Evolutionary conservation across 2,329 filamentous ascomycete genomes (phyloP).

Genomic region (Neonectria sp.): DNA sequence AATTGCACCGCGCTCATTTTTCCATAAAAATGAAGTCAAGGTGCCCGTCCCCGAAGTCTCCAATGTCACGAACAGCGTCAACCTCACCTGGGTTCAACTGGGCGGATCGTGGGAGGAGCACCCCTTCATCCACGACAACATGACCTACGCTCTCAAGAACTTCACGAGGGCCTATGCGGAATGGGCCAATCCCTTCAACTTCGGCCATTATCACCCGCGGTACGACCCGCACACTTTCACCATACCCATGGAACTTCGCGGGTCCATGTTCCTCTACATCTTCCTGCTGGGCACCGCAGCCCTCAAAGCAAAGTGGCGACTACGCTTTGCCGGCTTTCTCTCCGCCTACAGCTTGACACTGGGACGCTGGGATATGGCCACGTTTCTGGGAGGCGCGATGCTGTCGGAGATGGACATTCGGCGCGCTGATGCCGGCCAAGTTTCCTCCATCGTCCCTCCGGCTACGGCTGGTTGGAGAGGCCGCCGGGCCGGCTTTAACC

Average conservation of each 20-base stretch:
- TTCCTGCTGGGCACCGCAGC: slow-evolving; percentile 57
- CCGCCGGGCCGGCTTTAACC: slow-evolving; percentile 20
- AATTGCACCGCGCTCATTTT: not conserved
- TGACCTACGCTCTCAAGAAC: slow-evolving; percentile 56
- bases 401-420: slow-evolving; percentile 56
- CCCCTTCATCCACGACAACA: slow-evolving; percentile 56
- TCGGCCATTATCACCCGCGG: slow-evolving; percentile 56
- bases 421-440: slow-evolving; percentile 31
- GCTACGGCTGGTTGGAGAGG: slow-evolving; percentile 23
- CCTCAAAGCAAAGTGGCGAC: slow-evolving; percentile 53
- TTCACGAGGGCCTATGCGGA: slow-evolving; percentile 56
- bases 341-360: slow-evolving; percentile 53
- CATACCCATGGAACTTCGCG: slow-evolving; percentile 59
- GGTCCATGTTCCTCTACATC: slow-evolving; percentile 58
- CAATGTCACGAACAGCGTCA: slow-evolving; percentile 51
- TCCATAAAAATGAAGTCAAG: slow-evolving; percentile 5
- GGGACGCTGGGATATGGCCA: slow-evolving; percentile 59
- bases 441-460: slow-evolving; percentile 33
- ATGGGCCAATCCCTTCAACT: slow-evolving; percentile 60
- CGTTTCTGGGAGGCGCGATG: slow-evolving; percentile 55
- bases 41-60: slow-evolving; percentile 12
- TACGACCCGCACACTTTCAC: slow-evolving; percentile 60
- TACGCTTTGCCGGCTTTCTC: slow-evolving; percentile 48
- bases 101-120: slow-evolving; percentile 60
- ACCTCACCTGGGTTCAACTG: slow-evolving; percentile 54